A percentile compares a stretch with the other conserved stretches of the same genome.
These are phyloP conservation scores for Lactarius psammicola DNA, from an alignment of 768 basidiomycete genomes.

Conservation along the genomic window DNA sequence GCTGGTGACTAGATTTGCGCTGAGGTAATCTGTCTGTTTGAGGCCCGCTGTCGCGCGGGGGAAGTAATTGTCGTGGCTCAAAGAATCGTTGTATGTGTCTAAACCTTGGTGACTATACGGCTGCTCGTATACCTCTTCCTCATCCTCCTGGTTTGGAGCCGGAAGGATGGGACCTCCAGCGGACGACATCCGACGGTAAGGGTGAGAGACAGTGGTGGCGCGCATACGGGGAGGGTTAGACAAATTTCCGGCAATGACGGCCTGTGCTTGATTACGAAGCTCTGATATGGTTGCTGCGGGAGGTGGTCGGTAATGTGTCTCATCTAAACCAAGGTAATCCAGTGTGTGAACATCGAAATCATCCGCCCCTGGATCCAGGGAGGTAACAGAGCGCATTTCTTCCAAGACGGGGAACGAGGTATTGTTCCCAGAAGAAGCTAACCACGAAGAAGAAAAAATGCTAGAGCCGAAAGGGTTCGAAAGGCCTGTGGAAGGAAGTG, in stretches of 20 bases:
- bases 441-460: slow-evolving; percentile 90
- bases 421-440: slow-evolving; percentile 58
- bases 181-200: slow-evolving; percentile 72
- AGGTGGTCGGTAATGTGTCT: slow-evolving; percentile 60
- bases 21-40: slow-evolving; percentile 26
- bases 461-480: slow-evolving; percentile 84
- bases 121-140: slow-evolving; percentile 73
- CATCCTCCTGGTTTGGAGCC: slow-evolving; percentile 63
- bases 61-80: slow-evolving; percentile 63
- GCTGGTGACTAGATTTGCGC: slow-evolving; percentile 29
- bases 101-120: slow-evolving; percentile 58
- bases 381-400: slow-evolving; percentile 77
- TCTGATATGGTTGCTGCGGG: slow-evolving; percentile 87
- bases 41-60: slow-evolving; percentile 31
- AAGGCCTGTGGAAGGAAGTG: slow-evolving; percentile 68
- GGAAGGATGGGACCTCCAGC: slow-evolving; percentile 59
- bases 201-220: slow-evolving; percentile 90
- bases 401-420: slow-evolving; percentile 65
- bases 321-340: slow-evolving; percentile 95
- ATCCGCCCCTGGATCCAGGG: slow-evolving; percentile 76
- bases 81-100: slow-evolving; percentile 55
- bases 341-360: slow-evolving; percentile 92
- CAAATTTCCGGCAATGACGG: slow-evolving; percentile 82
- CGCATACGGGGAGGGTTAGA: slow-evolving; percentile 77
- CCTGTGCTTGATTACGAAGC: slow-evolving; percentile 85